Conservation (phyloP, 1,284 basidiomycete species). For the Cutaneotrichosporon spelunceum region DNA sequence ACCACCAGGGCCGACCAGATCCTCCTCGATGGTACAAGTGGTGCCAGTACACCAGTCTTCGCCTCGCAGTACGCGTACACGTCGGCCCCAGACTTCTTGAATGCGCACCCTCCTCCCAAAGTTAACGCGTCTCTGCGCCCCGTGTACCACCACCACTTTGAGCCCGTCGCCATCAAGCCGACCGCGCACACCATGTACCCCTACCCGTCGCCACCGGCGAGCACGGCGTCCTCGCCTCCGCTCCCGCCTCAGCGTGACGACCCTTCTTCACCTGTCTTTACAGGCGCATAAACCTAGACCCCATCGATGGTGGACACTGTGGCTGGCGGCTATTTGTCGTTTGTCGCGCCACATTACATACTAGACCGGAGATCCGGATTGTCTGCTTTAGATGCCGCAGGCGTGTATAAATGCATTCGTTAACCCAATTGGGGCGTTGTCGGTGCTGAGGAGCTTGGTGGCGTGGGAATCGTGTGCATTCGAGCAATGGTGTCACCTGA, state of each 20-base stretch:
- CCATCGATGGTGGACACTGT: not conserved
- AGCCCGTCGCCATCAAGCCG: constrained; percentile 25
- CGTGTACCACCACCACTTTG: constrained; percentile 27
- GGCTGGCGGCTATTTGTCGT: not conserved
- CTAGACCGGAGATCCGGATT: not conserved
- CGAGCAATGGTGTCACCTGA: no score
- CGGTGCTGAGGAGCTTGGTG: no score
- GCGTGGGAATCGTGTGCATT: no score
- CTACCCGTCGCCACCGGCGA: constrained; percentile 46
- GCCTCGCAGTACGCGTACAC: not conserved
- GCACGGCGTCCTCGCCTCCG: constrained; percentile 38
- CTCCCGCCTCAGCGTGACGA: constrained; percentile 8
- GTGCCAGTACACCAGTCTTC: not conserved
- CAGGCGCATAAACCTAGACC: constrained; percentile 2
- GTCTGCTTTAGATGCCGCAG: not conserved
- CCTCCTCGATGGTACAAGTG: constrained; percentile 33
- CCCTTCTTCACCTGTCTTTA: constrained; percentile 4
- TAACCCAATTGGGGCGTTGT: not conserved
- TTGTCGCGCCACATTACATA: not conserved
- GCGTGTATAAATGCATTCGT: constrained; percentile 9
- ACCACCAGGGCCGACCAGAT: constrained; percentile 39
- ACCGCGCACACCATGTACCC: constrained; percentile 30
- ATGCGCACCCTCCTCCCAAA: constrained; percentile 15
- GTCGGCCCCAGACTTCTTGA: not conserved
- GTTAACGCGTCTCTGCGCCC: constrained; percentile 41